phyloP scores from a whole-genome alignment of 495 filamentous ascomycete species.

The Talaromyces proteolyticus region DNA sequence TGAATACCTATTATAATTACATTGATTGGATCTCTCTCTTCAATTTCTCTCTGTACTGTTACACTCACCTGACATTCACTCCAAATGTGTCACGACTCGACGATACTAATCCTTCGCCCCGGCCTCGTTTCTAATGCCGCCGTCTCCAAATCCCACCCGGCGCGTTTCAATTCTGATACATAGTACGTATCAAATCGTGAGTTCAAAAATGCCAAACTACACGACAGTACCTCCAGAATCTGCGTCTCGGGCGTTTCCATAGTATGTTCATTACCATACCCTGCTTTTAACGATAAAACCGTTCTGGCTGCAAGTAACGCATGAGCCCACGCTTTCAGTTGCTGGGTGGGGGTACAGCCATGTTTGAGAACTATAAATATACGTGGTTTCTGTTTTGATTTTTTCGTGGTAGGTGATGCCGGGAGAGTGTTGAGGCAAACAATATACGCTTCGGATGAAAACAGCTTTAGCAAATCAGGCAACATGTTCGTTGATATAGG shows the following conservation, averaged over 20 bases:
- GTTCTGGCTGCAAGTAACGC: slow-evolving; percentile 53
- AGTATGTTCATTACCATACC: neutral
- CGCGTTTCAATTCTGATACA: slow-evolving; percentile 28
- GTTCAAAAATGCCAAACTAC: neutral
- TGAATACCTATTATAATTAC: too few relatives aligned
- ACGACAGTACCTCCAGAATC: neutral
- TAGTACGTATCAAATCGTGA: slow-evolving; percentile 31
- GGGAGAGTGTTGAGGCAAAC: slow-evolving; percentile 7
- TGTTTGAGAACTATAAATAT: slow-evolving; percentile 64
- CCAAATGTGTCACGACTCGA: neutral
- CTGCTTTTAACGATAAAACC: slow-evolving; percentile 1
- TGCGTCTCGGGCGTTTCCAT: neutral
- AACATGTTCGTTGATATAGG: neutral
- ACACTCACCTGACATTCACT: too few relatives aligned
- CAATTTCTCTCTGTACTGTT: too few relatives aligned
- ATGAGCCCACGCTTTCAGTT: slow-evolving; percentile 70
- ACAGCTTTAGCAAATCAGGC: too few relatives aligned
- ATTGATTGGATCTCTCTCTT: too few relatives aligned
- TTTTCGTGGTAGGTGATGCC: too few relatives aligned
- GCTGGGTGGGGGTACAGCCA: slow-evolving; percentile 34
- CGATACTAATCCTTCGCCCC: slow-evolving; percentile 28
- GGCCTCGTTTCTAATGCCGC: slow-evolving; percentile 53
- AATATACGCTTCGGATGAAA: too few relatives aligned
- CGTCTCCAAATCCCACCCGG: slow-evolving; percentile 56
- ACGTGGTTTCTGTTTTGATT: slow-evolving; percentile 18